Percentiles rank a stretch among this genome's conserved stretches.
These are phyloP conservation scores for Pyrenochaeta sp. DNA, from an alignment of 2,329 filamentous ascomycete species.

Conservation along the genomic window DNA sequence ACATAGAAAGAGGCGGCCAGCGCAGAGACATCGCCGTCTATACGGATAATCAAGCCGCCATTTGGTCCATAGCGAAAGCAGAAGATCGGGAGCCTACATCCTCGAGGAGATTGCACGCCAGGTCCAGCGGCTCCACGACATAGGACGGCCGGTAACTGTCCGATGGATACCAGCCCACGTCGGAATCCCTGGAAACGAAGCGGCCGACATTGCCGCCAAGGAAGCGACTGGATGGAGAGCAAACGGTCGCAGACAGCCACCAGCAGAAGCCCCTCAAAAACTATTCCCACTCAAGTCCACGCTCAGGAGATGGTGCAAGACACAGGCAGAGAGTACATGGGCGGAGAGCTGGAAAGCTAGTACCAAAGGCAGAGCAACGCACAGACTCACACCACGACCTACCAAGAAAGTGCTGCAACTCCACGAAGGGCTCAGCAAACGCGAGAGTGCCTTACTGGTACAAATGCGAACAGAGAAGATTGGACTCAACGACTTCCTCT, in stretches of 20 bases:
- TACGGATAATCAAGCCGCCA: conserved; percentile 25
- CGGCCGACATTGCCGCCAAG: conserved; percentile 8
- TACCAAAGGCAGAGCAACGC: conserved; percentile 13
- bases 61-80: conserved; percentile 17
- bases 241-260: conserved; percentile 5
- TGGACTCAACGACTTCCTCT: conserved; percentile 23
- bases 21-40: conserved; percentile 18
- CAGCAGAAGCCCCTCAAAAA: conserved; percentile 13
- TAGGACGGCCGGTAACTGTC: conserved; percentile 11
- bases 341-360: conserved; percentile 8
- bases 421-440: conserved; percentile 19
- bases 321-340: conserved; percentile 6
- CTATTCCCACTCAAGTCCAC: conserved; percentile 7
- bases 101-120: conserved; percentile 19
- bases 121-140: conserved; percentile 15
- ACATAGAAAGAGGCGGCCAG: conserved; percentile 13
- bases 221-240: conserved; percentile 24
- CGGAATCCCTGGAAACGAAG: conserved; percentile 11
- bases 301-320: conserved; percentile 12
- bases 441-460: conserved; percentile 19
- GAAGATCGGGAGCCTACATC: conserved; percentile 22
- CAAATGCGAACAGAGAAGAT: conserved; percentile 23
- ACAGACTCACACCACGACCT: conserved; percentile 13
- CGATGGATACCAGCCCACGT: conserved; percentile 14
- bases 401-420: conserved; percentile 20